Base-by-base conservation (phyloP, 495 filamentous ascomycete species). In the Xylaria flabelliformis region DNA sequence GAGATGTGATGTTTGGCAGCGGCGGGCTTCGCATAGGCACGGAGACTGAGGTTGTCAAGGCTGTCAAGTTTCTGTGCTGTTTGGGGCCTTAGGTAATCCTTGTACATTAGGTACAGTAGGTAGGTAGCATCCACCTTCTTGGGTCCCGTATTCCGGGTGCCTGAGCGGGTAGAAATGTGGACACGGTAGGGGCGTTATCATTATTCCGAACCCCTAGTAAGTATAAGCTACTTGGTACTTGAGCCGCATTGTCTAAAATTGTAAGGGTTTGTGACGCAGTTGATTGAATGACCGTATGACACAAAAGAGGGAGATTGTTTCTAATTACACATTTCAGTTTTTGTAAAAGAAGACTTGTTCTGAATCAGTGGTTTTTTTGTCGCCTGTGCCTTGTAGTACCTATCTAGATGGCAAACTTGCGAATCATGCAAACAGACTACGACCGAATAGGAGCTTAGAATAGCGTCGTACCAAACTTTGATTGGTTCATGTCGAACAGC, bases 21-120 rank as follows among this genome's bases (percentile, higher is more conserved):
- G 17, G 36, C 10, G 36, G 9, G 59, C 59, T 63, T 26, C 15
- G 34, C n/a, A 24, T 9, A 24, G 55, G 13, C 29, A 17, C 6
- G n/a, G n/a, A 21, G n/a, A 21, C 36, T 39, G 39, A 42, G 39
- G 36, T 26, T 8, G 0, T 39, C 36, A 21, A 44, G 61, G n/a
- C 61, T 44, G 39, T 64, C 12, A 29, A 64, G 61, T 39, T 64
- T 63, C 61, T 59, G 50, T 53, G 50, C 21, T 13, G 21, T 2
- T 53, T 53, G 50, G 8, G 3, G 21, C 32, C 29, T 59, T 59
- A 29, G 26, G 26, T 29, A 36, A 59, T 59, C 55, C 55, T 59
- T 59, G 55, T 29, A 59, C 36, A n/a, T 41, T 1, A n/a, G n/a
- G n/a, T n/a, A n/a, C n/a, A n/a, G n/a, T n/a, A n/a, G n/a, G n/a